Evolutionary conservation across 805 yeast species (phyloP).

Genomic region (Naumovozyma castellii): DNA sequence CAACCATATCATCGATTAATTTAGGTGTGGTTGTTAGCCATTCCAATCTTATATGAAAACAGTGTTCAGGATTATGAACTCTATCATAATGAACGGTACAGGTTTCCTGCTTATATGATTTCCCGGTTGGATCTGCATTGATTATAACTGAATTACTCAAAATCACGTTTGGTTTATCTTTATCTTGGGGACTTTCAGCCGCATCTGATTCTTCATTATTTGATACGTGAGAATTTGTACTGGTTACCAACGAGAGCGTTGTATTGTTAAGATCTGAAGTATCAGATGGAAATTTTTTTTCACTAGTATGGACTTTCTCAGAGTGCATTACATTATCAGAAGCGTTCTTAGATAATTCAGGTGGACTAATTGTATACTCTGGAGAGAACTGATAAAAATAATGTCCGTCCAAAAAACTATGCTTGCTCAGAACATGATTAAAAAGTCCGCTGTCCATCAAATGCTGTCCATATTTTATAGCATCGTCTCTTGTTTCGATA

Average conservation of each 20-base stretch:
- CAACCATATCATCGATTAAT: constrained; percentile 68
- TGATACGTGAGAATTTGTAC: constrained; percentile 8
- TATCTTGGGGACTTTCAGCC: background rate
- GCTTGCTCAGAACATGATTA: constrained; percentile 74
- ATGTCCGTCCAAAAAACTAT: constrained; percentile 84
- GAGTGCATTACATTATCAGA: background rate
- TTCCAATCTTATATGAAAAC: constrained; percentile 82
- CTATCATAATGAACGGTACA: constrained; percentile 81
- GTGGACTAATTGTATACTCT: constrained; percentile 34
- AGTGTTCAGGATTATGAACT: constrained; percentile 89
- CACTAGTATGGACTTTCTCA: constrained; percentile 2
- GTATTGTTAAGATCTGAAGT: constrained; percentile 5
- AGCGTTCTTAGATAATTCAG: background rate
- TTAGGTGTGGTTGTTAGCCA: constrained; percentile 90
- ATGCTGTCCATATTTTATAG: constrained; percentile 66
- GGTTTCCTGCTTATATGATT: constrained; percentile 70
- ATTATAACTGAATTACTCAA: constrained; percentile 57
- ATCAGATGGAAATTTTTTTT: constrained; percentile 6
- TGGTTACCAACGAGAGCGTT: constrained; percentile 4
- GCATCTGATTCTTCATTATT: constrained; percentile 6
- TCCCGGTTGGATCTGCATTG: constrained; percentile 64
- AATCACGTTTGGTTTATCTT: constrained; percentile 34
- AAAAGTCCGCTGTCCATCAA: constrained; percentile 66
- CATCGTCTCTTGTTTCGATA: constrained; percentile 73
- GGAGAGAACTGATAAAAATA: constrained; percentile 70